Evolutionary conservation across 345 rosid species (phyloP).

Genomic region (Populus simonii): DNA sequence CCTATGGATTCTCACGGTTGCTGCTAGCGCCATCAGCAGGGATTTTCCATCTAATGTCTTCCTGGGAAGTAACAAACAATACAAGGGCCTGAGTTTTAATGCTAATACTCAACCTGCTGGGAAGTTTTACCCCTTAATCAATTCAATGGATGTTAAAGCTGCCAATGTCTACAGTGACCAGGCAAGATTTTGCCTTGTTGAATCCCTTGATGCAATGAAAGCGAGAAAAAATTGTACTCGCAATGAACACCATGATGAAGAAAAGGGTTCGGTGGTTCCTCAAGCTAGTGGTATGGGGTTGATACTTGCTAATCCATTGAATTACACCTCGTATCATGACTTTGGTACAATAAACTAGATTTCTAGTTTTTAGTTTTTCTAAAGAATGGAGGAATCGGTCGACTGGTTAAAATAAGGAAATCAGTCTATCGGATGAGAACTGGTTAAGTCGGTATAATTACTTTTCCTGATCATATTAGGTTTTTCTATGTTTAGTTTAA

Average conservation of each 20-base stretch:
- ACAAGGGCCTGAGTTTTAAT: constrained; percentile 15
- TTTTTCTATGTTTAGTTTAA: too few relatives aligned
- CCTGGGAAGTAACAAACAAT: too few relatives aligned
- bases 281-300: constrained; percentile 21
- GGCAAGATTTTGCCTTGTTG: not conserved
- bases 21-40: too few relatives aligned
- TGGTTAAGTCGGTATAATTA: too few relatives aligned
- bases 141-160: constrained; percentile 8
- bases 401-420: too few relatives aligned
- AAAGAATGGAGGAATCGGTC: too few relatives aligned
- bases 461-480: too few relatives aligned
- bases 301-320: constrained; percentile 9
- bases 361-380: too few relatives aligned
- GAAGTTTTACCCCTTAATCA: constrained; percentile 12
- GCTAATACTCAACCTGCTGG: not conserved
- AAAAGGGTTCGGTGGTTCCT: constrained; percentile 6
- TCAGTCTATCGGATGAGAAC: too few relatives aligned
- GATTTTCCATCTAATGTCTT: too few relatives aligned
- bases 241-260: not conserved
- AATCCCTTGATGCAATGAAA: constrained; percentile 10
- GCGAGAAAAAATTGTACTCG: constrained; percentile 14
- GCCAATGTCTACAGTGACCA: not conserved
- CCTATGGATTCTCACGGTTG: too few relatives aligned
- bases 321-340: not conserved
- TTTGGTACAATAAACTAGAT: too few relatives aligned